Evolutionary conservation across 75 land plant genomes (phyloP).

Genomic region (Azolla pinnata): DNA sequence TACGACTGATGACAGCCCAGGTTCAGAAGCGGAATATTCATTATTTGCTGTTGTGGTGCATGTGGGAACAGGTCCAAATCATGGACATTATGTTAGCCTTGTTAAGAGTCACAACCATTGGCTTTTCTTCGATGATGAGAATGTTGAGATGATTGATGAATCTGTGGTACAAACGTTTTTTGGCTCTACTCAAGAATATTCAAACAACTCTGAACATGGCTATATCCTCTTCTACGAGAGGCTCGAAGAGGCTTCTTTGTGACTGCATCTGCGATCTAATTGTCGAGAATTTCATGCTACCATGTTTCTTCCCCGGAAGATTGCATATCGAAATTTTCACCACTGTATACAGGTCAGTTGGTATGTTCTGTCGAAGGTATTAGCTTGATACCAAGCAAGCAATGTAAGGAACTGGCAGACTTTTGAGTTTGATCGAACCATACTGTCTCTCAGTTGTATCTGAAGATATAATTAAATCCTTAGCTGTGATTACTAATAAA

Average conservation of each 20-base stretch:
- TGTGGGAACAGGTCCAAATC: slow-evolving; percentile 95
- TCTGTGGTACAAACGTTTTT: slow-evolving; percentile 79
- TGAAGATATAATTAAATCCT: no score
- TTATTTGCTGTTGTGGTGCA: slow-evolving; percentile 94
- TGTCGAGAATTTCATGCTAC: no score
- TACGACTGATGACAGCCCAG: slow-evolving; percentile 64
- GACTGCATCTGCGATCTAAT: no score
- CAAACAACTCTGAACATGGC: slow-evolving; percentile 93
- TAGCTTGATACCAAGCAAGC: no score
- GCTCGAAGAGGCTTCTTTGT: slow-evolving; percentile 18
- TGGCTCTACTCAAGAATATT: slow-evolving; percentile 90
- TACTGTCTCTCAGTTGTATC: no score
- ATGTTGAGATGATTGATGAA: slow-evolving; percentile 96
- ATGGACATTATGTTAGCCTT: slow-evolving; percentile 89
- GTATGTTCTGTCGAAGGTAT: no score
- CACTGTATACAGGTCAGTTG: no score
- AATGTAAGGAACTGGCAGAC: no score
- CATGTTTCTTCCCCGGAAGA: no score
- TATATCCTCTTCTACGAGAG: slow-evolving; percentile 93
- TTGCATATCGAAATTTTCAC: no score
- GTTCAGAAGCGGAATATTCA: slow-evolving; percentile 75
- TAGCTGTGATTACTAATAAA: no score
- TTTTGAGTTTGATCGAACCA: no score
- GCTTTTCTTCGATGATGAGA: slow-evolving; percentile 92
- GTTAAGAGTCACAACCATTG: slow-evolving; percentile 98